These are phyloP conservation scores for Rhodotorula taiwanensis DNA, from an alignment of 768 basidiomycete genomes.

Conservation along the genomic window DNA sequence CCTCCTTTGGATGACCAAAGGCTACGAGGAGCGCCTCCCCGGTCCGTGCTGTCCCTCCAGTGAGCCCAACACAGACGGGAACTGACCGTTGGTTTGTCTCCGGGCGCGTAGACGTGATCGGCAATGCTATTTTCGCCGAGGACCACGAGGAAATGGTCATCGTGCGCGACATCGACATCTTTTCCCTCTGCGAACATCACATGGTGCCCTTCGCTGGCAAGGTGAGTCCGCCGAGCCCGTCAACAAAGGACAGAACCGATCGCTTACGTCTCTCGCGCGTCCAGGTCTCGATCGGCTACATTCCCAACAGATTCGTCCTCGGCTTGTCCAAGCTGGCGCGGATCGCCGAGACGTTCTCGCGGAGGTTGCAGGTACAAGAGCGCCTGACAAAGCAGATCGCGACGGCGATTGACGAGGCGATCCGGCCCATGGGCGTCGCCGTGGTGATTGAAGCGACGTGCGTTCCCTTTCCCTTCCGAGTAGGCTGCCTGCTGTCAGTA, in stretches of 20 bases:
- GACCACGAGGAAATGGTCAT: conserved; percentile 99
- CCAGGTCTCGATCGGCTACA: conserved; percentile 95
- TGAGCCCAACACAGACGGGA: too few relatives aligned
- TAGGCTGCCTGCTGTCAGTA: background rate
- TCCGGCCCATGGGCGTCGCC: conserved; percentile 92
- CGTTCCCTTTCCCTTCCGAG: conserved; percentile 44
- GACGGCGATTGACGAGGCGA: conserved; percentile 95
- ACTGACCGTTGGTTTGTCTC: background rate
- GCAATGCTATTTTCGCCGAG: conserved; percentile 95
- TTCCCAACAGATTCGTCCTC: conserved; percentile 87
- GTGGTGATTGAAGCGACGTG: conserved; percentile 99
- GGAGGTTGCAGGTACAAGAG: conserved; percentile 94
- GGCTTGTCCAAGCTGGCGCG: conserved; percentile 93
- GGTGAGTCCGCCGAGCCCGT: too few relatives aligned
- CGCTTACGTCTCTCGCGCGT: conserved; percentile 18
- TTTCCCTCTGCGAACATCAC: conserved; percentile 96
- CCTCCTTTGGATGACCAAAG: conserved; percentile 97
- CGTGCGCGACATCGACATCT: conserved; percentile 93
- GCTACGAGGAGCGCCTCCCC: conserved; percentile 90
- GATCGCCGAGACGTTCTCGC: conserved; percentile 93
- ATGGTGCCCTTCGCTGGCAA: conserved; percentile 96
- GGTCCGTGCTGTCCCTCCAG: too few relatives aligned
- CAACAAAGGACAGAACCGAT: too few relatives aligned
- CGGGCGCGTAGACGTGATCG: conserved; percentile 99
- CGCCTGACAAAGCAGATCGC: conserved; percentile 96